Evolutionary conservation across 2,329 filamentous ascomycete genomes (phyloP), one percentile per base, ranked within the genome.

Genomic region (Ophiosphaerella herpotricha): DNA sequence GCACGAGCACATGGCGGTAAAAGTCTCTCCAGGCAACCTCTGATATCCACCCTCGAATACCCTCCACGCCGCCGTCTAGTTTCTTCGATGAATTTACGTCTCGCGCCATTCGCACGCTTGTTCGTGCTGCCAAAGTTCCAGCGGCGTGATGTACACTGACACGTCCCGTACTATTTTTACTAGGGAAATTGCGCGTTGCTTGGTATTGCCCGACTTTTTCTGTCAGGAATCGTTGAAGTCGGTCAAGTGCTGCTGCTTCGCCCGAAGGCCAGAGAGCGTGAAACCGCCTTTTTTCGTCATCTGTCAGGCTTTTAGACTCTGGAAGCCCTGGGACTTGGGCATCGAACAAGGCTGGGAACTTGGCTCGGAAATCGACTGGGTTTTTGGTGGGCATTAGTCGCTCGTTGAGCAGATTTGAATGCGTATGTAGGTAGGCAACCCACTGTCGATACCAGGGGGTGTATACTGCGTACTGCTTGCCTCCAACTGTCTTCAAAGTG

Each of bases 401-500:
- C 2, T 84, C 73, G 32, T 87, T 79, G 0, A 96, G 74, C 0
- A 90, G 75, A 12, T 90, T 80, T 0, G 83, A 82, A 55, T 95
- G 85, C 3, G 81, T 78, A 52, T 92, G 86, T 5, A 96, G 64
- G 59, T 92, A 82, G 4, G 82, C 81, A 18, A 91, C 74, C 91
- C 91, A 96, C 0, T 87, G 66, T 13, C 85, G 80, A 67, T 83
- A 93, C 90, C 91, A 96, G 0, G 91, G 92, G 2, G 80, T 85
- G 61, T 94, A 96, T 0, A 96, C 90, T 0, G 89, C 84, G 62
- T 94, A 95, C 63, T 93, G 90, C 46, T 84, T 90, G 1, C 91
- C 90, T 2, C 80, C 74, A 3, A 89, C 86, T 5, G 81, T 90
- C 14, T 75, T 74, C 33, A 96, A 72, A 33, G 78, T 75, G 0